phyloP scores from a whole-genome alignment of 2,329 filamentous ascomycete species.

The Monilinia aucupariae region DNA sequence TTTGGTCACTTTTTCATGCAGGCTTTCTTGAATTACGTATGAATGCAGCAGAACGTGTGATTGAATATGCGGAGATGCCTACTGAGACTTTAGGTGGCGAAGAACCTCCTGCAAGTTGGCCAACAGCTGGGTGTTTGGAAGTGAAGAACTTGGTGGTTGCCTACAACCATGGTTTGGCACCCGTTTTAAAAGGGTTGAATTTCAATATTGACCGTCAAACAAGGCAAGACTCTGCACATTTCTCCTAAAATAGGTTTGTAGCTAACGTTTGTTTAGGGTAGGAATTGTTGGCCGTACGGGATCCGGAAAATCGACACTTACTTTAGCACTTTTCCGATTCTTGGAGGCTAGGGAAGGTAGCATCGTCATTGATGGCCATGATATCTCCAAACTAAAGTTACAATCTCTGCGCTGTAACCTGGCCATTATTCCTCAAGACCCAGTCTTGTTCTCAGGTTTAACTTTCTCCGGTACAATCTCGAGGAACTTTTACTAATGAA shows the following conservation, averaged over 20 bases:
- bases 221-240: neutral
- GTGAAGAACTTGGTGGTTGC: constrained; percentile 63
- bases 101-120: constrained; percentile 64
- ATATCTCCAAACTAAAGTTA: constrained; percentile 33
- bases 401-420: constrained; percentile 31
- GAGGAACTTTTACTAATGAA: constrained; percentile 55
- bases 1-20: constrained; percentile 60
- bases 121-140: constrained; percentile 63
- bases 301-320: constrained; percentile 30
- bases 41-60: constrained; percentile 68
- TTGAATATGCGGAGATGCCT: constrained; percentile 64
- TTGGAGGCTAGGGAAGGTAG: constrained; percentile 38
- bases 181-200: constrained; percentile 61
- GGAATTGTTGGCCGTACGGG: constrained; percentile 32
- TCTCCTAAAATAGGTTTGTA: neutral
- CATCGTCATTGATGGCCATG: constrained; percentile 32
- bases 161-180: constrained; percentile 64
- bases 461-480: neutral
- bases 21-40: constrained; percentile 67
- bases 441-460: constrained; percentile 71
- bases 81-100: constrained; percentile 61
- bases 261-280: constrained; percentile 18
- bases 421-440: constrained; percentile 46
- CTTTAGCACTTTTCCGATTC: constrained; percentile 26
- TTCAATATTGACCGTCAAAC: constrained; percentile 47